A percentile compares a stretch with the other conserved stretches of the same genome.
These are phyloP conservation scores for Diaporthe citri DNA, from an alignment of 2,329 filamentous ascomycete genomes.

Conservation along the genomic window DNA sequence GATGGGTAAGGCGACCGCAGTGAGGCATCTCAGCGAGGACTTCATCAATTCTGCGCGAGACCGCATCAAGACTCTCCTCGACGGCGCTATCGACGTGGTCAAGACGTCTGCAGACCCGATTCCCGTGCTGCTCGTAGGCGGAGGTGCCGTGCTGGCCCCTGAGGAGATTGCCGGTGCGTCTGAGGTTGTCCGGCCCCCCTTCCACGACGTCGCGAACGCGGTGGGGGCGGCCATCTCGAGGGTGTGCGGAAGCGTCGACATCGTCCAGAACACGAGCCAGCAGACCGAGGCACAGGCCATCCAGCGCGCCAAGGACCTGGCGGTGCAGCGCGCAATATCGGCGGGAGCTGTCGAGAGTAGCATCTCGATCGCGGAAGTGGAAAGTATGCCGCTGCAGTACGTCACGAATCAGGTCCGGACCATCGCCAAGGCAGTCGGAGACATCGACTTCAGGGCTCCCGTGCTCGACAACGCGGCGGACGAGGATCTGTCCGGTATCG, in stretches of 20 bases:
- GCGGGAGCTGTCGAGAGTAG: conserved; percentile 46
- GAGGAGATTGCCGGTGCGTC: conserved; percentile 50
- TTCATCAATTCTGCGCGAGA: conserved; percentile 46
- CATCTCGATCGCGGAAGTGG: conserved; percentile 55
- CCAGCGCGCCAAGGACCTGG: conserved; percentile 42
- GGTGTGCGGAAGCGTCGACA: conserved; percentile 50
- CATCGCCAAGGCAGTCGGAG: conserved; percentile 54
- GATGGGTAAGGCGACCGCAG: conserved; percentile 56
- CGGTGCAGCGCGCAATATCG: conserved; percentile 41
- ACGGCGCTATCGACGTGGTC: conserved; percentile 45
- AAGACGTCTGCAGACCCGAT: conserved; percentile 46
- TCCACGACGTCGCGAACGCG: conserved; percentile 61
- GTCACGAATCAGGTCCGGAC: conserved; percentile 50
- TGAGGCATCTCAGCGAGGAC: conserved; percentile 33
- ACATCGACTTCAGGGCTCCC: conserved; percentile 55
- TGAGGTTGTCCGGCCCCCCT: conserved; percentile 52
- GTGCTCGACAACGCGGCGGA: conserved; percentile 39
- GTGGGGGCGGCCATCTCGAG: conserved; percentile 62
- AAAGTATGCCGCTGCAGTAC: conserved; percentile 54
- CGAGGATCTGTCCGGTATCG: conserved; percentile 33
- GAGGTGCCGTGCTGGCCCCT: conserved; percentile 57
- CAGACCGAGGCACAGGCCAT: conserved; percentile 43
- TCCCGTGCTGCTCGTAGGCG: conserved; percentile 56
- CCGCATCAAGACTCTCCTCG: conserved; percentile 42
- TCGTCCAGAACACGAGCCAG: conserved; percentile 40